Conservation (phyloP, 495 filamentous ascomycete genomes). For the Penicillium coffeae region DNA sequence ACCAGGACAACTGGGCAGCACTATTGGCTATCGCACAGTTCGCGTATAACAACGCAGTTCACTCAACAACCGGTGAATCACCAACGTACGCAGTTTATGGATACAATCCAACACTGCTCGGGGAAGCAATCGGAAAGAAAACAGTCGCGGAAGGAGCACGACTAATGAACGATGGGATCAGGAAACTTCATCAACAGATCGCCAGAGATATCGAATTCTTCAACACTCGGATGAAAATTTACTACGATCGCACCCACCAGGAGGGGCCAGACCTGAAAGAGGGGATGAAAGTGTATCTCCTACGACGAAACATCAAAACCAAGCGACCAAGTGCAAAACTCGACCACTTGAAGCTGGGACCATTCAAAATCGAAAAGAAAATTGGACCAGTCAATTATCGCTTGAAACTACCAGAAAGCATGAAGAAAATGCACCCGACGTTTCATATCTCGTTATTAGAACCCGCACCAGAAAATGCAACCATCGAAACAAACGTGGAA, state of each 20-base stretch:
- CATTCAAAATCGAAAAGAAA: constrained; percentile 6
- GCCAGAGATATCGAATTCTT: constrained; percentile 3
- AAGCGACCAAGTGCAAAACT: constrained; percentile 30
- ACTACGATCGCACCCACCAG: constrained; percentile 13
- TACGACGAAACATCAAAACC: constrained; percentile 19
- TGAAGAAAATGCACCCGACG: constrained; percentile 5
- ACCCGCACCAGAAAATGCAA: constrained; percentile 3
- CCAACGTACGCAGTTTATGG: constrained; percentile 8
- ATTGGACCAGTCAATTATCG: constrained; percentile 7
- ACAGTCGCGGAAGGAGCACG: no score
- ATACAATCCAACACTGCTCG: background rate
- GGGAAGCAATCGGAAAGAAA: no score
- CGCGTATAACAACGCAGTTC: constrained; percentile 11
- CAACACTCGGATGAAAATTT: constrained; percentile 9
- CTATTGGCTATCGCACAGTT: constrained; percentile 5
- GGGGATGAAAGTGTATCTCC: constrained; percentile 29
- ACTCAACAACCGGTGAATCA: background rate
- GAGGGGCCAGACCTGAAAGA: constrained; percentile 19
- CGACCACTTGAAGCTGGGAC: constrained; percentile 23
- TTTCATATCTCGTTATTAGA: constrained; percentile 17
- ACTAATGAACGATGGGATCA: background rate
- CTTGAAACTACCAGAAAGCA: constrained; percentile 8
- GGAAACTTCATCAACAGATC: background rate
- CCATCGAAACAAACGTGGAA: constrained; percentile 3
- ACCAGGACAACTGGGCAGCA: constrained; percentile 5